These are phyloP conservation scores for Syzygium oleosum DNA, from an alignment of 345 rosid genomes.

Conservation along the genomic window DNA sequence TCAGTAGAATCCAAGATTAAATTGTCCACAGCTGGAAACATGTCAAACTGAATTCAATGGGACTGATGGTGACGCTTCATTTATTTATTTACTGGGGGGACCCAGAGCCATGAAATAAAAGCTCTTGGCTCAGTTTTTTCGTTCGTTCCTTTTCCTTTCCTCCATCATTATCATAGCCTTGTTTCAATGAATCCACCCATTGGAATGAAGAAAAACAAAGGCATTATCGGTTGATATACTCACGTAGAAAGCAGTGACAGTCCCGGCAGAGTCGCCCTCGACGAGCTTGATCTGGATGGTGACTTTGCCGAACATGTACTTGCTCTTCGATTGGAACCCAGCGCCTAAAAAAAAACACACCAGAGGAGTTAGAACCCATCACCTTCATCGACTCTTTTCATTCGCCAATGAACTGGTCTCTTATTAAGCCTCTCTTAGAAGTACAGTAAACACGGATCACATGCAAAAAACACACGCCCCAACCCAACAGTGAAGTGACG, in stretches of 20 bases:
- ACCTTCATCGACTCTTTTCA: neutral
- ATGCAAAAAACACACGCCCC: neutral
- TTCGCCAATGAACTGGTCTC: neutral
- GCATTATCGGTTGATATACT: slow-evolving; percentile 2
- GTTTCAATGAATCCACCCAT: neutral
- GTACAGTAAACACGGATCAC: neutral
- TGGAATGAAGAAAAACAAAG: neutral
- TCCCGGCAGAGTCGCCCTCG: slow-evolving; percentile 98
- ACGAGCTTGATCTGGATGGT: slow-evolving; percentile 88
- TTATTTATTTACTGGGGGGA: neutral
- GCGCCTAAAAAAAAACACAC: slow-evolving; percentile 52
- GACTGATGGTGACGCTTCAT: neutral
- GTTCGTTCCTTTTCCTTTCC: too few relatives aligned
- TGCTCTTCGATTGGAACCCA: slow-evolving; percentile 88
- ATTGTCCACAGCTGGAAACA: neutral
- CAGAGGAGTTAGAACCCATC: neutral
- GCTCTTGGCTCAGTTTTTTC: neutral
- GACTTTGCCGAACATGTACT: slow-evolving; percentile 89
- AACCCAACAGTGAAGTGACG: neutral
- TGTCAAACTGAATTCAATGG: neutral
- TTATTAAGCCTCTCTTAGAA: neutral
- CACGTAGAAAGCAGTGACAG: slow-evolving; percentile 97
- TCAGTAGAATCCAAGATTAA: neutral
- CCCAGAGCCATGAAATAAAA: neutral
- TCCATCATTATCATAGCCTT: neutral